Evolutionary conservation across 768 basidiomycete species (phyloP), one percentile per base, ranked within the genome.

Genomic region (Lactarius psammicola): DNA sequence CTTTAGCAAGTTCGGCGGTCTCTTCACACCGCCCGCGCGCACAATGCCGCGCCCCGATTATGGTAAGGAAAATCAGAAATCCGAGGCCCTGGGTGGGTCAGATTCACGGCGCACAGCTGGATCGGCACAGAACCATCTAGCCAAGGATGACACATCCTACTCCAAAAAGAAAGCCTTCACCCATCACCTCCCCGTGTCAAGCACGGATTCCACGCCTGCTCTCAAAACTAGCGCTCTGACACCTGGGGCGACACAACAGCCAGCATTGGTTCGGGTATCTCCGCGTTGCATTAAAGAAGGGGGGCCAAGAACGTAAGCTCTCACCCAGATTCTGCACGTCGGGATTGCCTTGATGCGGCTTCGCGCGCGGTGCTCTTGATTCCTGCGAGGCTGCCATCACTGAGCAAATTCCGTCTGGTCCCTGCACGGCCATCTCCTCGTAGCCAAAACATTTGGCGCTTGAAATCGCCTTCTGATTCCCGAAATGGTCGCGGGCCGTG

Each of bases 381-480:
- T 55, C 74, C 84, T 4, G 89, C 85, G 42, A 87, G 75, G 58
- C 66, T 79, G 64, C 78, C 80, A 59, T 82, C 82, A 56, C 79
- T 78, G 53, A 82, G 72, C 64, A 87, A 73, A 58, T 83, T 26
- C 82, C 88, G 65, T 85, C 85, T 9, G 84, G 78, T 33, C 82
- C 73, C 67, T 78, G 67, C 20, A 63, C 77, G 20, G 75, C 70
- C 57, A 77, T 70, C 9, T 85, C 84, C 23, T 89, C 88, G 20
- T 95, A 84, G 3, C 96, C 97, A 76, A 97, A 98, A 85, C 98
- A 99, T 71, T 94, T 94, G 73, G 98, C 97, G 4, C 94, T 96
- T 5, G 95, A 98, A 75, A 99, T 99, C 60, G 85, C 94, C 74
- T 98, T 99, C 75, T 98, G 97, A 66, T 73, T 76, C 2, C 94